Conservation (phyloP, 352 stramenopile species). For the Phytophthora pseudosyringae region DNA sequence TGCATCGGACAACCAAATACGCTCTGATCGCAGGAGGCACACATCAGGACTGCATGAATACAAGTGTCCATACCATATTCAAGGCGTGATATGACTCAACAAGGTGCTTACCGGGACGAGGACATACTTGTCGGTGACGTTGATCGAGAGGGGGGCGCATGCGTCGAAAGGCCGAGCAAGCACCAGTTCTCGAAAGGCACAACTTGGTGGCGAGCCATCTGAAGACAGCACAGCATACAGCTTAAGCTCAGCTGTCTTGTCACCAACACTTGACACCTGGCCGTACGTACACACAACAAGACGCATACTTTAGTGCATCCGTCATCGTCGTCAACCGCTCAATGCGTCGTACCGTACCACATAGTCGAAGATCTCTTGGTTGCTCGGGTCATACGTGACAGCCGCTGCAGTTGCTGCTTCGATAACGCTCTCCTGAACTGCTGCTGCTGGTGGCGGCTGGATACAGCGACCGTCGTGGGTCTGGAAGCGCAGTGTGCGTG, state of each 20-base stretch:
- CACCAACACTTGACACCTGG: slow-evolving; percentile 54
- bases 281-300: slow-evolving; percentile 1
- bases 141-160: slow-evolving; percentile 50
- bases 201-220: slow-evolving; percentile 61
- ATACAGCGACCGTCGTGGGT: slow-evolving; percentile 59
- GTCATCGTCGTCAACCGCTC: background rate
- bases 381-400: slow-evolving; percentile 15
- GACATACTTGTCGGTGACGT: slow-evolving; percentile 63
- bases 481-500: slow-evolving; percentile 67
- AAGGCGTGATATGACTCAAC: background rate
- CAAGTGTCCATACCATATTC: background rate
- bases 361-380: slow-evolving; percentile 50
- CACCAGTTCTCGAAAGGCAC: slow-evolving; percentile 55
- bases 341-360: slow-evolving; percentile 38
- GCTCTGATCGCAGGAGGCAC: slow-evolving; percentile 30
- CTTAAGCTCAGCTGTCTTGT: slow-evolving; percentile 47
- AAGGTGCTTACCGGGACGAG: slow-evolving; percentile 52
- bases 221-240: slow-evolving; percentile 68
- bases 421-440: slow-evolving; percentile 25
- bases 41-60: slow-evolving; percentile 1
- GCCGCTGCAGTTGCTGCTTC: slow-evolving; percentile 23
- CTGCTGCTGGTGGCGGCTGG: slow-evolving; percentile 1
- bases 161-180: slow-evolving; percentile 62
- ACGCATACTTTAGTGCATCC: background rate
- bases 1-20: slow-evolving; percentile 63